Conservation (phyloP, 2,329 filamentous ascomycete genomes). For the Lomentospora prolificans region DNA sequence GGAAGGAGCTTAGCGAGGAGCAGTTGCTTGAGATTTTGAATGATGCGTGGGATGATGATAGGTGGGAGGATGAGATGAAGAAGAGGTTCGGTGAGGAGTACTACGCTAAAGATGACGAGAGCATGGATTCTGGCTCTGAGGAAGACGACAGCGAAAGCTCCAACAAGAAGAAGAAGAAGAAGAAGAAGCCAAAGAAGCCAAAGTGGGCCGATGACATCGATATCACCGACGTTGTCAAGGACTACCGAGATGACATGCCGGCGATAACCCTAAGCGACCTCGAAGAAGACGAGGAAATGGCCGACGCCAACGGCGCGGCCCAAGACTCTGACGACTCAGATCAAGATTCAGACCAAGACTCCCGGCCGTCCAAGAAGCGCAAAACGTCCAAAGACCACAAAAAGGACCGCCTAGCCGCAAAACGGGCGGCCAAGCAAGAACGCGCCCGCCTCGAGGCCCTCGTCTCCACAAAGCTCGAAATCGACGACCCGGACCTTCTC, state of each 20-base stretch:
- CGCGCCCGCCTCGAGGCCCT: constrained; percentile 76
- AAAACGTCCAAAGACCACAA: constrained; percentile 52
- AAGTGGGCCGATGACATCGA: constrained; percentile 97
- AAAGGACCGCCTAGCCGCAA: constrained; percentile 44
- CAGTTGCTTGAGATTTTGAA: constrained; percentile 82
- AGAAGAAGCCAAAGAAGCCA: constrained; percentile 65
- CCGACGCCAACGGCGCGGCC: constrained; percentile 23
- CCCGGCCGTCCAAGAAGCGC: constrained; percentile 41
- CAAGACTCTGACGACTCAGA: constrained; percentile 26
- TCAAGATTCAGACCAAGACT: constrained; percentile 31
- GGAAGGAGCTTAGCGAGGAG: constrained; percentile 57
- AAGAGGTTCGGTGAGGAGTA: constrained; percentile 84
- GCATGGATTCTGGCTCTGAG: constrained; percentile 56
- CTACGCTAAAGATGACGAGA: constrained; percentile 64
- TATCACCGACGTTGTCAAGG: constrained; percentile 82
- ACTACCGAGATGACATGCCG: constrained; percentile 64
- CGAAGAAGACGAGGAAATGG: constrained; percentile 30
- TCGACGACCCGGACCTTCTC: constrained; percentile 55
- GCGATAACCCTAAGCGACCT: constrained; percentile 46
- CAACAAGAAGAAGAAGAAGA: constrained; percentile 45
- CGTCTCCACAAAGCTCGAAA: constrained; percentile 70
- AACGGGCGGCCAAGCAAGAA: constrained; percentile 70
- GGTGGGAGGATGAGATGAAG: constrained; percentile 87
- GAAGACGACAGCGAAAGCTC: constrained; percentile 49
- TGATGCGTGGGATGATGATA: constrained; percentile 76